Evolutionary conservation across 352 stramenopile species (phyloP), one percentile per base, ranked within the genome.

Genomic region (Blastocystis sp.): DNA sequence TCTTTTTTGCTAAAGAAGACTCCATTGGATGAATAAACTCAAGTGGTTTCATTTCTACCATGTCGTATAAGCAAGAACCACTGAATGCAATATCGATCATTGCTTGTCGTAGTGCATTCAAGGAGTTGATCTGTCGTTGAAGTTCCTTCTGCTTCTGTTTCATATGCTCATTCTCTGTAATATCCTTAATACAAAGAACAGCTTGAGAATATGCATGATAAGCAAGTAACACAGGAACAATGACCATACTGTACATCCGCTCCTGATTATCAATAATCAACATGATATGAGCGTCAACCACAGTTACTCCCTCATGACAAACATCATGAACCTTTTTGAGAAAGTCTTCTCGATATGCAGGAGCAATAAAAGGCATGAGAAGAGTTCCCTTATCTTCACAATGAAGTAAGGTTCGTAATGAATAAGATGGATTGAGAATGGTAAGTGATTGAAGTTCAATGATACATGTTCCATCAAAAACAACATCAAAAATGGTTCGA

Each of bases 371-470:
- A 29, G 29, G 9, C 12, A 67, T 11, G 39, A 67, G 39, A 32
- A 24, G 39, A 67, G 24, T 67, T 29, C 58, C 58, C 39, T 32
- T 14, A 42, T 67, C 58, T n/a, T 67, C 24, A 67, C 58, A 67
- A 29, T 29, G 24, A 29, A 67, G 39, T n/a, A 67, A 67, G 11
- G 29, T 24, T n/a, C 39, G 29, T 29, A 67, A 42, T 29, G 58
- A 67, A 67, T 67, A 67, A n/a, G 58, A 67, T n/a, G 58, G 58
- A 67, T 67, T 42, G 12, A 67, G 24, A 29, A 67, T n/a, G 14
- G 58, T 67, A 67, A 67, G 58, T 42, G 14, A 32, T 32, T 67
- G 58, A 11, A 67, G 24, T 32, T 67, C 58, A 67, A 67, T 67
- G 24, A 67, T 32, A 67, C 58, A 67, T 19, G 29, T 67, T 12